These are phyloP conservation scores for Mallotus nudiflorus DNA, from an alignment of 345 rosid species.

Conservation along the genomic window DNA sequence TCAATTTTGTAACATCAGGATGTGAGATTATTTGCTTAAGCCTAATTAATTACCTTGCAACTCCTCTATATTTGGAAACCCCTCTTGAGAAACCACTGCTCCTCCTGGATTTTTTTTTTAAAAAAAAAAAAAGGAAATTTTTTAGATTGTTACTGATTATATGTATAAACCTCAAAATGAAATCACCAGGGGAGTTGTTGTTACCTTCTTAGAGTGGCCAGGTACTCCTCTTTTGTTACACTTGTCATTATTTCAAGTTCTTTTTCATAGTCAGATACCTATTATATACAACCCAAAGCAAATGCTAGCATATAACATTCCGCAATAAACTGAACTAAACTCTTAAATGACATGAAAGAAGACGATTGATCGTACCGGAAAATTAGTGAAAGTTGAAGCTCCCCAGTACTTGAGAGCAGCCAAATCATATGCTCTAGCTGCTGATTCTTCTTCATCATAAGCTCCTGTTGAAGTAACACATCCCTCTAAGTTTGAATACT, in stretches of 20 bases:
- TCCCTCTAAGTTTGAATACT: too few relatives aligned
- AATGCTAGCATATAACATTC: not conserved
- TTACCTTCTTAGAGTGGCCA: constrained; percentile 42
- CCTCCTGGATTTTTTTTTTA: constrained; percentile 32
- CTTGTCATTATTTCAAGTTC: constrained; percentile 41
- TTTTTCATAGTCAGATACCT: constrained; percentile 36
- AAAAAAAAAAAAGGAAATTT: too few relatives aligned
- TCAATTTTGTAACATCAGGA: too few relatives aligned
- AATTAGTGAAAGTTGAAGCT: constrained; percentile 32
- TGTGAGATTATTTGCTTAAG: too few relatives aligned
- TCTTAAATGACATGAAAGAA: not conserved
- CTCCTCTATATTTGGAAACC: constrained; percentile 47
- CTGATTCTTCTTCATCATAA: constrained; percentile 49
- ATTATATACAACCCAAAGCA: not conserved
- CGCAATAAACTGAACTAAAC: not conserved
- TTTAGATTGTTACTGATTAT: too few relatives aligned
- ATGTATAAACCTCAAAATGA: not conserved
- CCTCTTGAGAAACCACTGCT: constrained; percentile 53
- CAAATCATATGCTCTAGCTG: constrained; percentile 46
- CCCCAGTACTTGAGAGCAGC: constrained; percentile 51
- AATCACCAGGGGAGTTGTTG: not conserved
- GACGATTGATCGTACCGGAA: constrained; percentile 23
- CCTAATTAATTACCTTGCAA: constrained; percentile 40
- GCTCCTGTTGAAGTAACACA: constrained; percentile 23
- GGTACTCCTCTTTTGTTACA: constrained; percentile 40